Percentiles rank a stretch among this genome's conserved stretches.
phyloP scores from a whole-genome alignment of 176 grass and related monocot species.

The Avena atlantica region DNA sequence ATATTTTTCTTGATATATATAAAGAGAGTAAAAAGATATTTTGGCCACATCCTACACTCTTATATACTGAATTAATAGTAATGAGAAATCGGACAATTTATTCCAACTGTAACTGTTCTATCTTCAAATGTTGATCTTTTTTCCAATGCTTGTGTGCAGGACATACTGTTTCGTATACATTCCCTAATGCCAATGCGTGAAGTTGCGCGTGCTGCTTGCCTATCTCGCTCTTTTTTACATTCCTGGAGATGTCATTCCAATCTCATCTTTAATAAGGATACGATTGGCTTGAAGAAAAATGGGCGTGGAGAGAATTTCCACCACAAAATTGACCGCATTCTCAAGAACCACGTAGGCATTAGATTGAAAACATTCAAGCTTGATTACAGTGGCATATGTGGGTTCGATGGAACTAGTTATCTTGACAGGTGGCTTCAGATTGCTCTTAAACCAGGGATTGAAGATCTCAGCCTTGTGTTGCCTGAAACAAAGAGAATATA shows the following conservation, averaged over 20 bases:
- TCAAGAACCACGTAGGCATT: background rate
- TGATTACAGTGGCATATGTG: background rate
- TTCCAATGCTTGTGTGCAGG: conserved; percentile 22
- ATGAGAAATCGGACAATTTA: background rate
- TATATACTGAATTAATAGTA: background rate
- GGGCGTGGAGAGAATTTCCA: background rate
- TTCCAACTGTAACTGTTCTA: too few species aligned
- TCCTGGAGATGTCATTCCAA: conserved; percentile 27
- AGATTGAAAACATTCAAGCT: background rate
- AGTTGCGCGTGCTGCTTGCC: conserved; percentile 30
- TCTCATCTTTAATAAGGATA: conserved; percentile 17
- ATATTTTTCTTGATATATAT: background rate
- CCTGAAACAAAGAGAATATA: conserved; percentile 2
- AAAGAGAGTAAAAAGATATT: background rate
- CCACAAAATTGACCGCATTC: conserved; percentile 1
- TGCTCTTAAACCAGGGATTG: conserved; percentile 36
- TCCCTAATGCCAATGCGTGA: background rate
- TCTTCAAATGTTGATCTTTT: background rate
- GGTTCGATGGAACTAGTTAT: background rate
- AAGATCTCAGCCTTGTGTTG: conserved; percentile 9
- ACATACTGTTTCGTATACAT: background rate
- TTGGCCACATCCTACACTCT: background rate
- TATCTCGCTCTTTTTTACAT: conserved; percentile 8
- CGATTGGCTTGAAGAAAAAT: background rate
- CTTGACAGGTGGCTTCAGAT: background rate